Evolutionary conservation across 1,284 basidiomycete genomes (phyloP), one percentile per base, ranked within the genome.

Genomic region (Apiotrichum akiyoshidainum): DNA sequence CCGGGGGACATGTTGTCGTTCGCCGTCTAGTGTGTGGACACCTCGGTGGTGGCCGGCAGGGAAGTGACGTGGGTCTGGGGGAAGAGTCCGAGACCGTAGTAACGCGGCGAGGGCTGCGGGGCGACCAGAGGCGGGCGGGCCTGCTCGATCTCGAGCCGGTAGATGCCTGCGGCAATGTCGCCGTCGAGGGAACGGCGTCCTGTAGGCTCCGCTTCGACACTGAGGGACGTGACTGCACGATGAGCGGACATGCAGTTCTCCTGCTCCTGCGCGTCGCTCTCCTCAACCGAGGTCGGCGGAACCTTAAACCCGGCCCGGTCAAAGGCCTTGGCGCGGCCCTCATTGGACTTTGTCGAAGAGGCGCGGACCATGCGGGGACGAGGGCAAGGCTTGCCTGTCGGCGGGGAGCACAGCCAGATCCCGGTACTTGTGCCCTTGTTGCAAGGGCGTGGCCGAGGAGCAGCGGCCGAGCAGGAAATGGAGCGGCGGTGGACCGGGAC

Each of bases 381-480:
- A 19, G 39, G 35, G 13, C 21, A n/a, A 13, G 35, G 34, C 35
- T 50, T 50, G 6, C 48, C 48, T 5, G 35, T 39, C 19, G 48
- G 48, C 6, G 48, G 48, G 12, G 35, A 39, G 48, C 48, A 50
- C 13, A 50, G 34, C 48, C 48, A 50, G 31, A 34, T n/a, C 12
- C 34, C 48, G 16, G 8, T 26, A 19, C 17, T 21, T 17, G 19
- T 5, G 12, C 26, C 7, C 34, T 33, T 9, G 31, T 35, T 47
- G 46, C 21, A 17, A 31, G 26, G 26, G 26, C 26, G 26, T 31
- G 21, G 31, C 5, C n/a, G 47, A n/a, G 17, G 47, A 6, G 26
- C 13, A 5, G 8, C 5, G 33, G 33, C n/a, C 7, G 42, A n/a
- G n/a, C 33, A 10, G 3, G 48, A 39, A 21, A 22, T 50, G 35